Percentiles rank a stretch among this genome's conserved stretches.
Conservation (phyloP, 139 green algal species). For the Mesotaenium endlicherianum region DNA sequence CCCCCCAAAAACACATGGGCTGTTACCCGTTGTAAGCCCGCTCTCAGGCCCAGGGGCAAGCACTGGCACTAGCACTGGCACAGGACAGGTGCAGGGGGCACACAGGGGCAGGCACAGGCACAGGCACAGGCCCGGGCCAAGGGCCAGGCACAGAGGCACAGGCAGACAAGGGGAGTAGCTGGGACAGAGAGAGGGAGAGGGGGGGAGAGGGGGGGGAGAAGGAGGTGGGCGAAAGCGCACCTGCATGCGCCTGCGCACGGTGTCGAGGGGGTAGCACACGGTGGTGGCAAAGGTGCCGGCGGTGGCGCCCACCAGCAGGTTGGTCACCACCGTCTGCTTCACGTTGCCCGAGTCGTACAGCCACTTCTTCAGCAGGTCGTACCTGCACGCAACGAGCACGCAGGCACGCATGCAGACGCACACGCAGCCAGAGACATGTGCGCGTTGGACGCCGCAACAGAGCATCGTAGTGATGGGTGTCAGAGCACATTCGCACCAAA, state of each 20-base stretch:
- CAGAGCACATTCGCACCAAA: too few species aligned
- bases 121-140: not conserved
- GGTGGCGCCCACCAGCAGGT: slow-evolving; percentile 72
- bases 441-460: too few species aligned
- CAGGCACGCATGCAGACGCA: not conserved
- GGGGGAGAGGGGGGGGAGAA: not conserved
- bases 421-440: not conserved
- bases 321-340: slow-evolving; percentile 39
- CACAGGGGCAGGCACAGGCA: not conserved
- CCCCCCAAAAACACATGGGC: not conserved
- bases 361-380: slow-evolving; percentile 19
- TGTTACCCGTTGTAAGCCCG: too few species aligned
- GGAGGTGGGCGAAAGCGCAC: not conserved
- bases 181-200: not conserved
- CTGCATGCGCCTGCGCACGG: slow-evolving; percentile 30
- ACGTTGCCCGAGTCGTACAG: not conserved
- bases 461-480: too few species aligned
- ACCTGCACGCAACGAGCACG: not conserved
- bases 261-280: slow-evolving; percentile 42
- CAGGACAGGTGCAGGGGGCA: too few species aligned
- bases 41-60: too few species aligned
- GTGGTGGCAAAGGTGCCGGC: slow-evolving; percentile 18
- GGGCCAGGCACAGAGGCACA: not conserved
- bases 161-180: not conserved
- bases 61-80: too few species aligned